Evolutionary conservation across 2,329 filamentous ascomycete species (phyloP).

Genomic region (Colletotrichum lindemuthianum): DNA sequence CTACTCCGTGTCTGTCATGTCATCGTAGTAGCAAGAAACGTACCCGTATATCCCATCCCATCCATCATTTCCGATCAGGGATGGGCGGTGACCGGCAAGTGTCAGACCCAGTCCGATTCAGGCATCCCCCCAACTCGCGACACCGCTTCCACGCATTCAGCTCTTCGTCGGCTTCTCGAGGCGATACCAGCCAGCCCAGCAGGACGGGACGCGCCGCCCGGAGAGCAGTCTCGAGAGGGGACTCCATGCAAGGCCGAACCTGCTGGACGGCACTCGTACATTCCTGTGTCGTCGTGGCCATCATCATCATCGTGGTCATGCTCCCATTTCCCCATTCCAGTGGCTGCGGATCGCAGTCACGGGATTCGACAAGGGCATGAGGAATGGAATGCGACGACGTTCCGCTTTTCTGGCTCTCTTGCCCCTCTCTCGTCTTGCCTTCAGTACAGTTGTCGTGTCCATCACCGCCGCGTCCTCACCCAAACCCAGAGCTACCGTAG

Average conservation of each 20-base stretch:
- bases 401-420: conserved; percentile 32
- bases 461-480: conserved; percentile 4
- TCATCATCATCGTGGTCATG: conserved; percentile 1
- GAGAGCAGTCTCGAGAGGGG: conserved; percentile 24
- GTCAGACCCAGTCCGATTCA: conserved; percentile 16
- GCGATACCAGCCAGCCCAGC: conserved; percentile 14
- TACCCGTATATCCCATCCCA: too few species aligned
- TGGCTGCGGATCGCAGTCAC: conserved; percentile 23
- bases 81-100: conserved; percentile 25
- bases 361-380: conserved; percentile 28
- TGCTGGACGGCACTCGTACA: conserved; percentile 7
- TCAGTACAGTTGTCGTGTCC: background rate
- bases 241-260: conserved; percentile 19
- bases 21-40: too few species aligned
- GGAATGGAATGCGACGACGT: conserved; percentile 19
- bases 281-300: too few species aligned
- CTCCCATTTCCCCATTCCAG: conserved; percentile 13
- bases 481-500: too few species aligned
- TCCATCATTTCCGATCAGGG: conserved; percentile 6
- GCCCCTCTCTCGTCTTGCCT: conserved; percentile 16
- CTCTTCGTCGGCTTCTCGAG: conserved; percentile 18
- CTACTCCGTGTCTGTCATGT: too few species aligned
- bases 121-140: conserved; percentile 15
- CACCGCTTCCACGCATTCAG: conserved; percentile 18
- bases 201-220: conserved; percentile 34